These are phyloP conservation scores for Batrachochytrium dendrobatidis DNA, from an alignment of 371 early-diverging fungal species.

Conservation along the genomic window DNA sequence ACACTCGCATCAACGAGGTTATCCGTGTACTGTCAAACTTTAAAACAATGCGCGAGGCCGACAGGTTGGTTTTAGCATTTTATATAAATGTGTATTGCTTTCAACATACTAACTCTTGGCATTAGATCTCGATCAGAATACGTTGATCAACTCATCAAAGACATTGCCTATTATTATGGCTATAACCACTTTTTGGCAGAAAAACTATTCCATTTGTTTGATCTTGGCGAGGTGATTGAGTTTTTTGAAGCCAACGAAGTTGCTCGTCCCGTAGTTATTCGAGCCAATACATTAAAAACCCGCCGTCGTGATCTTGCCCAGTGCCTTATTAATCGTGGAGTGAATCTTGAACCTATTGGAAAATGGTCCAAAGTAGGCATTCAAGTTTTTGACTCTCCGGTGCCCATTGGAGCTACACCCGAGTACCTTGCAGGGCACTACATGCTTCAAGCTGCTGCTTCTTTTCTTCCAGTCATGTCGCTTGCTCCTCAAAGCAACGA, in stretches of 20 bases:
- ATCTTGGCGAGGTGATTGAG: conserved; percentile 84
- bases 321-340: conserved; percentile 90
- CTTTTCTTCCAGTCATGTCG: conserved; percentile 97
- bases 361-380: conserved; percentile 75
- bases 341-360: conserved; percentile 95
- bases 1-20: conserved; percentile 83
- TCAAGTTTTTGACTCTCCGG: conserved; percentile 82
- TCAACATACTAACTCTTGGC: background rate
- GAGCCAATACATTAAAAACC: conserved; percentile 95
- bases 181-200: conserved; percentile 92
- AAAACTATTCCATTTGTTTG: conserved; percentile 85
- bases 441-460: conserved; percentile 97
- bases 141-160: conserved; percentile 75
- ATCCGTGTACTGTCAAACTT: conserved; percentile 83
- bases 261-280: conserved; percentile 93
- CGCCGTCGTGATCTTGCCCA: conserved; percentile 93
- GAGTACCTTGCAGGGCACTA: conserved; percentile 99
- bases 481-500: conserved; percentile 91
- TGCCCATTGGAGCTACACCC: conserved; percentile 95
- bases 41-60: conserved; percentile 67
- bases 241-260: conserved; percentile 99
- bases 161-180: conserved; percentile 86
- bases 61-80: conserved; percentile 37
- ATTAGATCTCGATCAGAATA: conserved; percentile 72
- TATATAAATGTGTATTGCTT: background rate